phyloP scores from a whole-genome alignment of 176 grass and related monocot genomes.

The Hordeum marinum region DNA sequence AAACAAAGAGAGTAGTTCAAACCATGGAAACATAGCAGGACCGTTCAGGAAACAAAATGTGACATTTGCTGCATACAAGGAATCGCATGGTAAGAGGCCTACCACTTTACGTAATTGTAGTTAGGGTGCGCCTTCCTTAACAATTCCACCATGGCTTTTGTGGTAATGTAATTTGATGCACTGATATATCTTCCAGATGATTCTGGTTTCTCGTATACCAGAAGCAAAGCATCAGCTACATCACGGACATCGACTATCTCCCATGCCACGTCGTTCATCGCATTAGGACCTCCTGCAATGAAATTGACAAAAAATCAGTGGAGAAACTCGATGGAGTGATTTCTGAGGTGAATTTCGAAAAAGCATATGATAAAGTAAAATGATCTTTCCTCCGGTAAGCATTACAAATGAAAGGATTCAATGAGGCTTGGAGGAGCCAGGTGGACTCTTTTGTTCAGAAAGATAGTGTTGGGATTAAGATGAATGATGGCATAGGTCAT shows the following conservation, averaged over 20 bases:
- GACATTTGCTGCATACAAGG: not conserved
- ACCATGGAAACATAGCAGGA: not conserved
- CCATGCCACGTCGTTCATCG: constrained; percentile 6
- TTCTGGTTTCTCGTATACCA: constrained; percentile 21
- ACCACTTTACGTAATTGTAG: constrained; percentile 39
- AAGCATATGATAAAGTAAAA: too few relatives aligned
- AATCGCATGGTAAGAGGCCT: not conserved
- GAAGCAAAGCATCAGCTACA: constrained; percentile 21
- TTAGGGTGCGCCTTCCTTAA: constrained; percentile 40
- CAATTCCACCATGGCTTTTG: not conserved
- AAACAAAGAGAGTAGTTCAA: not conserved
- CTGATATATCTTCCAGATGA: constrained; percentile 35
- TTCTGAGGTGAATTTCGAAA: too few relatives aligned
- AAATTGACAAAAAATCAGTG: not conserved
- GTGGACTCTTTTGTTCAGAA: too few relatives aligned
- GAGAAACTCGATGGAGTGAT: too few relatives aligned
- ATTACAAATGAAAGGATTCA: too few relatives aligned
- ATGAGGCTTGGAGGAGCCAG: too few relatives aligned
- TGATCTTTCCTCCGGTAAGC: too few relatives aligned
- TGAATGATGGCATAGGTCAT: too few relatives aligned
- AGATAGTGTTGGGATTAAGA: too few relatives aligned
- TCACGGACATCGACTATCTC: constrained; percentile 31
- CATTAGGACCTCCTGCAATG: constrained; percentile 26
- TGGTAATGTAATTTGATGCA: not conserved
- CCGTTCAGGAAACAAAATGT: not conserved